These are phyloP conservation scores for Rhododendron vialii DNA, from an alignment of 148 eudicot genomes.

Conservation along the genomic window DNA sequence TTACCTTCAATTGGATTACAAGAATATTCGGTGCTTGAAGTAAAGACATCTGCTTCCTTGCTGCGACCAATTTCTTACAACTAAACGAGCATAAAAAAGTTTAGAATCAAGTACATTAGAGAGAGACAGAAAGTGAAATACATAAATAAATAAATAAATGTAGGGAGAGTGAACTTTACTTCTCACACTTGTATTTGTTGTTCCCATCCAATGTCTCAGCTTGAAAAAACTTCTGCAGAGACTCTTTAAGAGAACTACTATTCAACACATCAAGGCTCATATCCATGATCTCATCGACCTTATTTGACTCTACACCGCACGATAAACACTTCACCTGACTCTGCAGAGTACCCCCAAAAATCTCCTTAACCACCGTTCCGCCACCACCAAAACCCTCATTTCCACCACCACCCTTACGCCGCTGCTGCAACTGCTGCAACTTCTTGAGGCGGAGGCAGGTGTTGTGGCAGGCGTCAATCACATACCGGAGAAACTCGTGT, in stretches of 20 bases:
- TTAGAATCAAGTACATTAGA: conserved; percentile 8
- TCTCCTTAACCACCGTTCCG: conserved; percentile 69
- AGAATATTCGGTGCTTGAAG: conserved; percentile 95
- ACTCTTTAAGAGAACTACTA: conserved; percentile 65
- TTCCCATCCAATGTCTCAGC: conserved; percentile 87
- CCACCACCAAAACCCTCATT: conserved; percentile 32
- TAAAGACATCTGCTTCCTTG: conserved; percentile 93
- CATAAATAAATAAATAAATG: background rate
- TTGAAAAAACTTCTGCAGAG: conserved; percentile 85
- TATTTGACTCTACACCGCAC: conserved; percentile 87
- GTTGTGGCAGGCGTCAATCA: conserved; percentile 88
- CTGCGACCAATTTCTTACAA: conserved; percentile 85
- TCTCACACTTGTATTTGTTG: conserved; percentile 95
- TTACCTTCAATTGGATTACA: conserved; percentile 92
- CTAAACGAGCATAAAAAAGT: conserved; percentile 37
- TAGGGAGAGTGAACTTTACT: conserved; percentile 22
- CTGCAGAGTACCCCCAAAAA: conserved; percentile 93
- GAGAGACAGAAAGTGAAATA: background rate
- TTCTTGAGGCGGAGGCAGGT: conserved; percentile 85
- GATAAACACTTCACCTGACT: conserved; percentile 94
- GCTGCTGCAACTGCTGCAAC: conserved; percentile 51
- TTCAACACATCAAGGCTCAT: conserved; percentile 78
- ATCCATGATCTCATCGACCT: conserved; percentile 98
- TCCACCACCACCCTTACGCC: conserved; percentile 35
- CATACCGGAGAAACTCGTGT: conserved; percentile 93